Evolutionary conservation across 2,329 filamentous ascomycete species (phyloP), one percentile per base, ranked within the genome.

Genomic region (Pleomassaria siparia): DNA sequence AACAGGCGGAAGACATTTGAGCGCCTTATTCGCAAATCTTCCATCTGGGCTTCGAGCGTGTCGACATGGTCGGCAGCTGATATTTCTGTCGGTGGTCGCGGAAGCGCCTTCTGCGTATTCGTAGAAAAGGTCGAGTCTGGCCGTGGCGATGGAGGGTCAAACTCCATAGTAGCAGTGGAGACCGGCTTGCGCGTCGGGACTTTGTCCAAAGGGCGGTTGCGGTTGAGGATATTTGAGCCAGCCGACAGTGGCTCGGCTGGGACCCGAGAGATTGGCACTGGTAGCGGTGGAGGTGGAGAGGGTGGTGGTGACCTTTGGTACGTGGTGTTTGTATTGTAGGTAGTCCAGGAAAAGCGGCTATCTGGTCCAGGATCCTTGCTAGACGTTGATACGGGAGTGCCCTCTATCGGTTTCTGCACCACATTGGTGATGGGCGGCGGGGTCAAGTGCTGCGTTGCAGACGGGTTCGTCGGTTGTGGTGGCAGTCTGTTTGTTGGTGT

Each of bases 321-420:
- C 2, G 70, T 72, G 6, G 66, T 68, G 48, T 53, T 57, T 30
- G 69, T 75, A 47, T 64, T 64, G 41, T 69, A 55, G 13, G 71
- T 74, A 28, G 71, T 73, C 72, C 71, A 74, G 56, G 70, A 73
- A 60, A 73, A 74, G 46, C 67, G 70, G 50, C 70, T 72, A 16
- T 51, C 43, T 26, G 50, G 58, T 11, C 55, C 58, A 39, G 56
- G 53, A 36, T 55, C 56, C 35, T 47, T 62, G 48, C 39, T 62
- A 47, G 37, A 52, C 40, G 55, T 55, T 30, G 51, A 54, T 29
- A 54, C 55, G 20, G 60, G 60, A 15, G 59, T 66, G 39, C 49
- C 53, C 32, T 64, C 59, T 4, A 50, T 29, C 7, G 57, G 49
- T 26, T 63, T 63, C 28, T 48, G 50, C 15, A 49, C 51, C 15